Base-by-base conservation (phyloP, 192 early-diverging fungal species). In the Phycomyces blakesleeanus region DNA sequence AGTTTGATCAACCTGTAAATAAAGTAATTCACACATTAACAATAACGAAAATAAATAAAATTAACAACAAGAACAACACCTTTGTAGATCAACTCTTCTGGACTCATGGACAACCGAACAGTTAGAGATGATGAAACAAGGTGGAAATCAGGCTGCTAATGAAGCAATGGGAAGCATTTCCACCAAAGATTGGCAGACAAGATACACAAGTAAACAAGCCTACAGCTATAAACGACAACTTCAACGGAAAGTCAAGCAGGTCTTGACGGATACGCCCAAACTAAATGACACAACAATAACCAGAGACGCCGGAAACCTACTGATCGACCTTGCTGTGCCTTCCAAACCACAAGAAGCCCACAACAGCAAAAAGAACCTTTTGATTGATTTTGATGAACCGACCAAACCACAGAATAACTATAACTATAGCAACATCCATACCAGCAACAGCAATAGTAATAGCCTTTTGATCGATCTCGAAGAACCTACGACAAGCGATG, bases 101-200 rank as follows among this genome's bases (percentile, higher is more conserved):
- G 97, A 99, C 63, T 85, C 87, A 34, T 99, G 96, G 97, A 82
- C 88, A 21, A 83, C 93, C 77, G 89, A 93, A 68, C 97, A 99
- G 78, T 79, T 99, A 39, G 85, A 95, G 42, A 76, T 81, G 9
- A 89, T 91, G 89, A 93, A 93, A 71, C 81, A 90, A 3, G 91
- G 94, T 49, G 97, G 97, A 5, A 99, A 99, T 71, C 78, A 74
- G 16, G 85, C 86, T 40, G 85, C 89, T 8, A 71, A 79, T 2
- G 93, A 94, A 64, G 83, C 81, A 18, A 71, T 80, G 8, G 68
- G 78, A 6, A 47, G 55, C 1, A 55, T 74, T 16, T 54, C 78
- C 9, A 76, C 63, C 18, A 88, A 83, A 57, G 94, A 98, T 55
- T 87, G 84, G 3, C 91, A 91, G 61, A 64, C 83, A 47, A 94